Percentiles rank a stretch among this genome's conserved stretches.
Conservation (phyloP, 139 green algal species). For the Chlamydomonas sphaeroides region DNA sequence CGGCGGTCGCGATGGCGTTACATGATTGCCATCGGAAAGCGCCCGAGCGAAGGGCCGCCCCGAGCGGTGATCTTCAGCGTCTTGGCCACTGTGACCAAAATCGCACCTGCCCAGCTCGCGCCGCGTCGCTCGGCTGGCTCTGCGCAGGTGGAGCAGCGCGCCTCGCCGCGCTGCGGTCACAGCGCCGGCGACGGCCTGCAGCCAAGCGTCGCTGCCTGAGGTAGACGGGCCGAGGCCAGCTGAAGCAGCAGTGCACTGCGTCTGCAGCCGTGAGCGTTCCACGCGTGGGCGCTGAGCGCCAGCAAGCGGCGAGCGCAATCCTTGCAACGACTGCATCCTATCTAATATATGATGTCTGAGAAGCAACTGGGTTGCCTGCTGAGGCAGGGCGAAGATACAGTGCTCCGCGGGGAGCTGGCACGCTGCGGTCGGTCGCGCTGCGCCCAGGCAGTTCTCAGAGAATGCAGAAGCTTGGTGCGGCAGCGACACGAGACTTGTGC, state of each 20-base stretch:
- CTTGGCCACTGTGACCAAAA: neutral
- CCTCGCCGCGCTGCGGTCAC: neutral
- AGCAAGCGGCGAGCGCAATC: neutral
- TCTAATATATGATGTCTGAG: neutral
- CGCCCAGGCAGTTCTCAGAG: too few relatives aligned
- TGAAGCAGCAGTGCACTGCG: neutral
- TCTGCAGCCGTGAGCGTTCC: neutral
- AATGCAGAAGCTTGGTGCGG: too few relatives aligned
- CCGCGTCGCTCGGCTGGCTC: neutral
- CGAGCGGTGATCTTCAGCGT: neutral
- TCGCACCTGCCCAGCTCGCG: neutral
- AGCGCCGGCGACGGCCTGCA: neutral
- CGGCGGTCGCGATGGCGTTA: neutral
- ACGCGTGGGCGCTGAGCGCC: neutral
- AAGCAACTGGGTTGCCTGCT: neutral
- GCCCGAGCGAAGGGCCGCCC: too few relatives aligned
- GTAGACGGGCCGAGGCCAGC: neutral
- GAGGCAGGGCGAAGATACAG: too few relatives aligned
- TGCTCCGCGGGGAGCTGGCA: too few relatives aligned
- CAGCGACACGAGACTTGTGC: too few relatives aligned
- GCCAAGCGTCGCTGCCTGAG: neutral
- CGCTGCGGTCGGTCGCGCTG: too few relatives aligned
- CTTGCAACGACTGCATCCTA: too few relatives aligned
- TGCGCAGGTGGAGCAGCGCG: neutral
- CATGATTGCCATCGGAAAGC: neutral